Evolutionary conservation across 2,329 filamentous ascomycete genomes (phyloP).

Genomic region (Chaetoscypha palmicola): DNA sequence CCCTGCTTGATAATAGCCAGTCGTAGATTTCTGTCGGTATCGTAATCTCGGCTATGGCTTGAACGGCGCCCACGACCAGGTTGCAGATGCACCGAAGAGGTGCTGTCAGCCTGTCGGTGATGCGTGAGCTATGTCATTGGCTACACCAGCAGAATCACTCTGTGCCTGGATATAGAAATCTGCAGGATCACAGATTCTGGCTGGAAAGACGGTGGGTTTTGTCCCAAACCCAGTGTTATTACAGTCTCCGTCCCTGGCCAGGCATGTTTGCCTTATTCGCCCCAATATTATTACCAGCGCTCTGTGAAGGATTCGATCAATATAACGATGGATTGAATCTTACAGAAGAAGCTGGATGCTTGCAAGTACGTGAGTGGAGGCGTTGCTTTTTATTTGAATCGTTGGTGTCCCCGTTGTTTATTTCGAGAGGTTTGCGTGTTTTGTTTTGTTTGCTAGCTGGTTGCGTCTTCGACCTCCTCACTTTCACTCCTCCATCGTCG

Average conservation of each 20-base stretch:
- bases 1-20: not conserved
- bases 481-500: too few relatives aligned
- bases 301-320: too few relatives aligned
- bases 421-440: not conserved
- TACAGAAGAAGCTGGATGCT: not conserved
- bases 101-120: not conserved
- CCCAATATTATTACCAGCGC: not conserved
- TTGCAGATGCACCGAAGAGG: not conserved
- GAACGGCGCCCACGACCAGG: not conserved
- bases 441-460: not conserved
- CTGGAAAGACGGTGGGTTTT: not conserved
- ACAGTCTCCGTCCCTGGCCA: not conserved
- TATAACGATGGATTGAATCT: not conserved
- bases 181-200: not conserved
- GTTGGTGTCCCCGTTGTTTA: not conserved
- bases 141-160: not conserved
- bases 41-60: constrained; percentile 1
- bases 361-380: not conserved
- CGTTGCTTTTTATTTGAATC: constrained; percentile 1
- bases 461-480: not conserved
- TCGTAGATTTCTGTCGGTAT: not conserved
- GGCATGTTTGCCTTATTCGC: not conserved
- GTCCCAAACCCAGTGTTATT: not conserved
- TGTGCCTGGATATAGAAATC: not conserved
- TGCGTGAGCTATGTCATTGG: not conserved